Percentiles rank a stretch among this genome's conserved stretches.
These are phyloP conservation scores for Calcarisporium arbuscula DNA, from an alignment of 2,329 filamentous ascomycete genomes.

Conservation along the genomic window DNA sequence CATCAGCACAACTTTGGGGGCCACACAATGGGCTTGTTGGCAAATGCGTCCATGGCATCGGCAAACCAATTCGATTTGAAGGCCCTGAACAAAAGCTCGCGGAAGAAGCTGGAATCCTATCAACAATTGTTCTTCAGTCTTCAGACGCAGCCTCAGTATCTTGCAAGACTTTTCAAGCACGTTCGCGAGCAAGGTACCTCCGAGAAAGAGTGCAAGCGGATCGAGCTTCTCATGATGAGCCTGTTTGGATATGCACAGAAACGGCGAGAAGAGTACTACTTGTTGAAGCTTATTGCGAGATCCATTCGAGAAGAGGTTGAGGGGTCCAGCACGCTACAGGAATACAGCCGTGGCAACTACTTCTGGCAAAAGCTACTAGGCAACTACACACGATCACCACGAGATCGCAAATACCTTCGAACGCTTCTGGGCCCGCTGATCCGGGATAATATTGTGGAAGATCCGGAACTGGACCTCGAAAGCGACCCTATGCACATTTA, in stretches of 20 bases:
- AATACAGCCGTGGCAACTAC: conserved; percentile 82
- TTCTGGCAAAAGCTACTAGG: conserved; percentile 86
- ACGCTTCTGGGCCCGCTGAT: conserved; percentile 81
- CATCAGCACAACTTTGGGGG: conserved; percentile 96
- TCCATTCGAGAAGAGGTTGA: conserved; percentile 85
- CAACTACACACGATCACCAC: conserved; percentile 84
- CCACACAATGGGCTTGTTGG: conserved; percentile 75
- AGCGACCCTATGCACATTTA: conserved; percentile 98
- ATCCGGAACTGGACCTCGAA: conserved; percentile 84
- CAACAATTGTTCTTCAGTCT: conserved; percentile 97
- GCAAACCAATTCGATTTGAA: conserved; percentile 94
- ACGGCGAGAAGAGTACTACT: conserved; percentile 90
- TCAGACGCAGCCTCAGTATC: conserved; percentile 92
- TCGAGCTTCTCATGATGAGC: conserved; percentile 92
- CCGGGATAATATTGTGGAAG: conserved; percentile 87
- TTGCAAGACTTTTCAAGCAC: conserved; percentile 79
- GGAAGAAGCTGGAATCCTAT: conserved; percentile 92
- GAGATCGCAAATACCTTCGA: conserved; percentile 86
- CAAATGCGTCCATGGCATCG: conserved; percentile 81
- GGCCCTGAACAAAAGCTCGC: conserved; percentile 92
- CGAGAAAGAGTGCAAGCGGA: conserved; percentile 87
- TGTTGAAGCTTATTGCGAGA: conserved; percentile 78
- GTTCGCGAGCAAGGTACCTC: conserved; percentile 76
- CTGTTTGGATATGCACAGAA: conserved; percentile 97
- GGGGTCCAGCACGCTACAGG: conserved; percentile 63